Base-by-base conservation (phyloP, 306 rosid genomes). In the Calophaca sinica region DNA sequence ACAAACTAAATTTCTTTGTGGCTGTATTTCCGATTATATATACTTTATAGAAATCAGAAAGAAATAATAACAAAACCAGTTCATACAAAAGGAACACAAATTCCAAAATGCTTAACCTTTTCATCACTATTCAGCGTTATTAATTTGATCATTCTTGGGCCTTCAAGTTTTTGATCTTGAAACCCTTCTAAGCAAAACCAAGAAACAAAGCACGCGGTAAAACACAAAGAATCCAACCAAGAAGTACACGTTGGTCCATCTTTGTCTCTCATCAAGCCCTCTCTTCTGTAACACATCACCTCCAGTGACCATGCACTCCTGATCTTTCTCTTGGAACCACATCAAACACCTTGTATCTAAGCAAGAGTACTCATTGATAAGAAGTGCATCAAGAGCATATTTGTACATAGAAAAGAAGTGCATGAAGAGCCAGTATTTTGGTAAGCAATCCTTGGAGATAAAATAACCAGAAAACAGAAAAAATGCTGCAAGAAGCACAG, bases 391-490 rank as follows among this genome's bases (percentile, higher is more conserved):
- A 6, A 93, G 91, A 4, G 94, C 98, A 5, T 94, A 94, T 62
- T 94, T 94, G 50, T 94, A 94, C 97, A 94, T 94, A 0, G 94
- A 88, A 6, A 94, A 65, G 38, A 94, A 91, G 51, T 91, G 89
- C 98, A 94, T 94, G 86, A 89, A 88, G 4, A 91, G 74, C 98
- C 98, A 94, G 64, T 87, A 87, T 53, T 83, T 91, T 0, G 97
- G 98, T 53, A 94, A 9, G 64, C 88, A 81, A 0, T 87, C 89
- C 48, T 80, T 61, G 0, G 96, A 84, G 49, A 89, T 89, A 70
- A 94, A 94, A 77, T 94, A 94, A 0, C 98, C 98, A 1, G 94
- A 91, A 79, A 94, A 94, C 1, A 94, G 87, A 41, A 91, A 94
- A 73, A 89, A 94, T 3, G 93, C 96, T 0, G 87, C 98, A 0